Evolutionary conservation across 345 rosid species (phyloP), one percentile per base, ranked within the genome.

Genomic region (Iberis pinnata): DNA sequence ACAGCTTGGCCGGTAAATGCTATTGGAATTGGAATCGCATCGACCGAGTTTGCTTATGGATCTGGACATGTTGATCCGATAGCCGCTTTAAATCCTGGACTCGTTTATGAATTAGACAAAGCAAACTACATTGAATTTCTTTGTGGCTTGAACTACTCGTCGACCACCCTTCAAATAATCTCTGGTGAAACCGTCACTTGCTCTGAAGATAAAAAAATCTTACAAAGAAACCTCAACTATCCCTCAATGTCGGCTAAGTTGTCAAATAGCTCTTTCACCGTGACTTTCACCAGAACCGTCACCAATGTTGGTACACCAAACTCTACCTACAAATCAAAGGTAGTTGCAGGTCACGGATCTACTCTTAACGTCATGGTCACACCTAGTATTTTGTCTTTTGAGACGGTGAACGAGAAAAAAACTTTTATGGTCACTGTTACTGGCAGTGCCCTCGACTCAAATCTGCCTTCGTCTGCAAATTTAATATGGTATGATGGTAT

Each of bases 21-120:
- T 29, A 5, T 9, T 29, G 33, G 8, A 3, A 4, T 9, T 44
- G 26, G 42, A 1, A 0, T n/a, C 17, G 25, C 35, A 44, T 51
- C 64, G 10, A 50, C 18, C 12, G 81, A 77, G 65, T 70, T 83
- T 12, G 65, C 75, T 18, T 75, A 68, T 25, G 90, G 86, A 14
- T 43, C 86, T 0, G 95, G 95, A 6, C 74, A 70, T 32, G 27
- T 82, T 4, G 64, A 80, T 54, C 90, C 90, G 0, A 17, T 47
- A 15, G 59, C 69, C 2, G 88, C 82, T 15, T 11, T 63, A 1
- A 6, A 62, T 61, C 78, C 78, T 20, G 75, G 78, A 32, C 74
- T 73, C 8, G 72, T 29, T 9, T 29, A 29, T 7, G 33, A 29
- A 6, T 29, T 9, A 2, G 8, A 7, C 33, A 29, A 29, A 35